Evolutionary conservation across 2,329 filamentous ascomycete genomes (phyloP).

Genomic region (Colletotrichum sidae): DNA sequence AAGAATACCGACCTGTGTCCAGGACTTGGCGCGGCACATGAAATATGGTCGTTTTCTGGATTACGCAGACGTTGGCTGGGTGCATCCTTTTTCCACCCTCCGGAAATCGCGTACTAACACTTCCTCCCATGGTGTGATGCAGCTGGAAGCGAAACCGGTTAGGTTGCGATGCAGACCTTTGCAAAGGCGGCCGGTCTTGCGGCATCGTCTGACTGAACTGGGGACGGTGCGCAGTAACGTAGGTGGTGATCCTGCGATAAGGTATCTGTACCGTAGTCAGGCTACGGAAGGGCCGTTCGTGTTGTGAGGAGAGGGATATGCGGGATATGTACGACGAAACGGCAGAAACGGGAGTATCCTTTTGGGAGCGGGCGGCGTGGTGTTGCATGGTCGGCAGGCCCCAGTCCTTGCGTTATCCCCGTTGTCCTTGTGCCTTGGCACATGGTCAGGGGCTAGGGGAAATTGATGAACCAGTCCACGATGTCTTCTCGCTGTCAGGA

Average conservation of each 20-base stretch:
- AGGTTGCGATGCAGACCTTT: conserved; percentile 16
- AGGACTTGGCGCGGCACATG: too few relatives aligned
- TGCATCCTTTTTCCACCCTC: too few relatives aligned
- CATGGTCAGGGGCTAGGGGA: conserved; percentile 11
- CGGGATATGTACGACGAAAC: conserved; percentile 36
- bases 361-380: conserved; percentile 38
- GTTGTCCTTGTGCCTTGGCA: conserved; percentile 30
- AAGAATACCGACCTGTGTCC: too few relatives aligned
- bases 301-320: conserved; percentile 33
- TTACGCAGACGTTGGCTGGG: too few relatives aligned
- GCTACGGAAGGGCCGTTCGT: conserved; percentile 25
- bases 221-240: conserved; percentile 16
- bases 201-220: background rate
- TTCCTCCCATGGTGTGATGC: conserved; percentile 26
- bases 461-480: background rate
- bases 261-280: background rate
- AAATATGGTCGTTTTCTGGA: too few relatives aligned
- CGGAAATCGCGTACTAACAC: conserved; percentile 10
- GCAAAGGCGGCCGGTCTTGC: conserved; percentile 9
- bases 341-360: conserved; percentile 38
- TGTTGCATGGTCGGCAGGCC: conserved; percentile 36
- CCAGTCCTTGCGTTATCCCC: conserved; percentile 34
- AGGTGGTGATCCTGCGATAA: conserved; percentile 18
- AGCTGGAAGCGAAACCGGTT: conserved; percentile 31
- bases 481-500: conserved; percentile 1